phyloP scores from a whole-genome alignment of 192 early-diverging fungal genomes.

The Coemansia sp. region DNA sequence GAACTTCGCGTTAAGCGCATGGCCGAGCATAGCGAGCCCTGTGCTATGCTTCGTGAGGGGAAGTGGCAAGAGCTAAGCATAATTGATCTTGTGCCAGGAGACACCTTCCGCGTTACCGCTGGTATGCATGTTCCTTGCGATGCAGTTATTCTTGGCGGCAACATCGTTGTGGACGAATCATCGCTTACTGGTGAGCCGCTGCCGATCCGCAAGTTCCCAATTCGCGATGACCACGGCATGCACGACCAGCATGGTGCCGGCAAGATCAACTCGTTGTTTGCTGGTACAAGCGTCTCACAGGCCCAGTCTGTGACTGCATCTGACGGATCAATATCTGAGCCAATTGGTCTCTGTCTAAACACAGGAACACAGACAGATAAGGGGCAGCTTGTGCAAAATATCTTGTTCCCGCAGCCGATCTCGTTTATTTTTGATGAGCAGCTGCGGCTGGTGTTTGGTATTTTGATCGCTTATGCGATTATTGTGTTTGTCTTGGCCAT shows the following conservation, averaged over 20 bases:
- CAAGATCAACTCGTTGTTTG: constrained; percentile 67
- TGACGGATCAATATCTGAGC: constrained; percentile 32
- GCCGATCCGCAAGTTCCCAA: constrained; percentile 70
- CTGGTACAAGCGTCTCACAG: constrained; percentile 64
- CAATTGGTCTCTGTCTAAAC: constrained; percentile 32
- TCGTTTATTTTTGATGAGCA: constrained; percentile 75
- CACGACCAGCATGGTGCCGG: constrained; percentile 38
- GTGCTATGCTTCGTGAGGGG: constrained; percentile 62
- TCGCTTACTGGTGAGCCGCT: constrained; percentile 75
- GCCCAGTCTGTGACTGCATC: constrained; percentile 29
- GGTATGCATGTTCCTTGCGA: constrained; percentile 63
- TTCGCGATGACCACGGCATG: constrained; percentile 55
- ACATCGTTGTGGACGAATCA: constrained; percentile 70
- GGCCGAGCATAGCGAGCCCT: constrained; percentile 57
- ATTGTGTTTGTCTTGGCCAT: constrained; percentile 45
- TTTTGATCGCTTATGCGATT: constrained; percentile 43
- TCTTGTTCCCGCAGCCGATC: constrained; percentile 64
- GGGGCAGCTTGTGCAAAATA: constrained; percentile 66
- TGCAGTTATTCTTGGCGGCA: constrained; percentile 64
- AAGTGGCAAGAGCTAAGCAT: constrained; percentile 59
- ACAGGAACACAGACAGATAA: constrained; percentile 59
- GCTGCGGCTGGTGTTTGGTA: constrained; percentile 61
- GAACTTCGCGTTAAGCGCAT: constrained; percentile 60
- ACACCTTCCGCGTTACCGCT: constrained; percentile 56
- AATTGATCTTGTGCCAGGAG: constrained; percentile 65